Conservation (phyloP, 768 basidiomycete species). For the Suillus bovinus region DNA sequence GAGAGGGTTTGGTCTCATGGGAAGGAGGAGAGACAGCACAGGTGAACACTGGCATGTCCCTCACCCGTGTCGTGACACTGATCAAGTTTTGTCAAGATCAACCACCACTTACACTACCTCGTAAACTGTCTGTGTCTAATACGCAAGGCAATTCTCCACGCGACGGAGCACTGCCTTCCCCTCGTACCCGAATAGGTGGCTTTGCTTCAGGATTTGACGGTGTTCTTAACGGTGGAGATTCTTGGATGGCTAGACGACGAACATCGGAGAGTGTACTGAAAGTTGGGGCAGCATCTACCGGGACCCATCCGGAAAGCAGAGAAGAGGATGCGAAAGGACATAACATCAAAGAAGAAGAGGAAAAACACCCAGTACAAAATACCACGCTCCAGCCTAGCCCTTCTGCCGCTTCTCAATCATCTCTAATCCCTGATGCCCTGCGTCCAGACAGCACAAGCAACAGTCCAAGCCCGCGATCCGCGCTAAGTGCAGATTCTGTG, state of each 20-base stretch:
- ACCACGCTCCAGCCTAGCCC: conserved; percentile 14
- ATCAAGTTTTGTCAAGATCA: conserved; percentile 48
- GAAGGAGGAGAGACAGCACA: conserved; percentile 67
- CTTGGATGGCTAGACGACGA: conserved; percentile 67
- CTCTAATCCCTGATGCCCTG: conserved; percentile 13
- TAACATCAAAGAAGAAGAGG: conserved; percentile 65
- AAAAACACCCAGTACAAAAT: conserved; percentile 22
- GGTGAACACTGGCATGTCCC: conserved; percentile 40
- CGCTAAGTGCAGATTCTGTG: conserved; percentile 11
- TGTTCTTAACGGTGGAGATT: conserved; percentile 64
- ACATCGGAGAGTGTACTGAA: conserved; percentile 58
- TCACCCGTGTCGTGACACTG: conserved; percentile 10
- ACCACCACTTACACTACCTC: conserved; percentile 51
- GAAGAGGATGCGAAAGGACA: conserved; percentile 40
- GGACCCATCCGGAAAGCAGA: conserved; percentile 42
- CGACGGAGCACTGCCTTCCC: conserved; percentile 57
- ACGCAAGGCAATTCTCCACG: conserved; percentile 54
- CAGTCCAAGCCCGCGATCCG: conserved; percentile 2
- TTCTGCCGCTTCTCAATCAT: conserved; percentile 11
- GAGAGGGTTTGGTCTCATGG: conserved; percentile 63
- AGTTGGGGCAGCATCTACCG: conserved; percentile 28
- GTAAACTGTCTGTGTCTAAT: conserved; percentile 70
- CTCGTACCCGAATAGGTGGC: conserved; percentile 60
- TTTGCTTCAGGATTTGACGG: conserved; percentile 69
- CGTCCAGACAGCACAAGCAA: conserved; percentile 7